A percentile compares a stretch with the other conserved stretches of the same genome.
phyloP scores from a whole-genome alignment of 768 basidiomycete species.

The Suillus placidus region DNA sequence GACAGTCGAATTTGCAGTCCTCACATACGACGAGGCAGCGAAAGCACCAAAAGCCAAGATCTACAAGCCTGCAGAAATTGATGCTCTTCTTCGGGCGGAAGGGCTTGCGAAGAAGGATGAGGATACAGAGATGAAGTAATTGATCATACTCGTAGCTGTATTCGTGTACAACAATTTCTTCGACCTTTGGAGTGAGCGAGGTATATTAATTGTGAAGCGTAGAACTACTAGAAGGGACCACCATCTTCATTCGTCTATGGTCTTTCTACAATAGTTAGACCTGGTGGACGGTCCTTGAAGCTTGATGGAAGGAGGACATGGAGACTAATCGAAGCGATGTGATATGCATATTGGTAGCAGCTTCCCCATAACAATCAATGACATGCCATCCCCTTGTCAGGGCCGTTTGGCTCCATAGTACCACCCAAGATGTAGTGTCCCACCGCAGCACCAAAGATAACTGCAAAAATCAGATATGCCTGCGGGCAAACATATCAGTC shows the following conservation, averaged over 20 bases:
- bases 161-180: constrained; percentile 7
- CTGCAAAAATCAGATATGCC: constrained; percentile 86
- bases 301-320: neutral
- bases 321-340: neutral
- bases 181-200: neutral
- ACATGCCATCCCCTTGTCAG: constrained; percentile 72
- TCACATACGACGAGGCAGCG: constrained; percentile 79
- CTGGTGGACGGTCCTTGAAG: neutral
- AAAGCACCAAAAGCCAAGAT: constrained; percentile 89
- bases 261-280: neutral
- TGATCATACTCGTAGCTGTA: constrained; percentile 15
- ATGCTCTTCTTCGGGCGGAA: constrained; percentile 75
- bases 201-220: neutral
- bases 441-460: constrained; percentile 78
- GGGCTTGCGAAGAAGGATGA: constrained; percentile 88
- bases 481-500: constrained; percentile 29
- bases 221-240: neutral
- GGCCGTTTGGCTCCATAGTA: constrained; percentile 60
- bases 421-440: constrained; percentile 81
- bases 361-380: constrained; percentile 49
- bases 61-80: constrained; percentile 86
- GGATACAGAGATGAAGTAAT: constrained; percentile 75
- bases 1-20: constrained; percentile 93
- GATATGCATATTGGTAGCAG: neutral
- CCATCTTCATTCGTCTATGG: neutral